Conservation (phyloP, 352 stramenopile species). For the Globisporangium takayamanum region DNA sequence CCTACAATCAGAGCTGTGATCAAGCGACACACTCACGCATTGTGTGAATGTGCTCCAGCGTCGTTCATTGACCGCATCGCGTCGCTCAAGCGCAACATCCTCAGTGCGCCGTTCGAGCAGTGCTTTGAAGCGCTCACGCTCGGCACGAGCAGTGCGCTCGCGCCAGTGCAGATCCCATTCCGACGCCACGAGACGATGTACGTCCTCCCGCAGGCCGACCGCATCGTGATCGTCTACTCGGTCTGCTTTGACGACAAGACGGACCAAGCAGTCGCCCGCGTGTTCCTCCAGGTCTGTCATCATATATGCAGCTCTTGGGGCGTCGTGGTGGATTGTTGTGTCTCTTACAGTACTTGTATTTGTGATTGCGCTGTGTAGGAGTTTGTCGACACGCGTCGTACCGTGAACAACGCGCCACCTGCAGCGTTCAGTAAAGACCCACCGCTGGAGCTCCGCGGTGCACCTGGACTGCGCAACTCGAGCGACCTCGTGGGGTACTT, state of each 20-base stretch:
- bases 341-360: not conserved
- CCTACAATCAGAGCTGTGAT: not conserved
- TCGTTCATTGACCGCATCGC: constrained; percentile 71
- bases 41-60: constrained; percentile 17
- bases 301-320: not conserved
- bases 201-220: constrained; percentile 77
- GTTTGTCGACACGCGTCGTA: constrained; percentile 89
- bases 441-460: constrained; percentile 77
- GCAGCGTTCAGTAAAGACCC: constrained; percentile 88
- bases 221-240: constrained; percentile 90
- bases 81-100: constrained; percentile 79
- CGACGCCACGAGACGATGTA: constrained; percentile 83
- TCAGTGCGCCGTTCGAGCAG: constrained; percentile 72
- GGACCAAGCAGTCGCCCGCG: constrained; percentile 84
- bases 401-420: constrained; percentile 92
- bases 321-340: not conserved
- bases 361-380: constrained; percentile 36
- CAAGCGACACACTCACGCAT: too few relatives aligned
- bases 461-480: constrained; percentile 51
- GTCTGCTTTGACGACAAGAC: constrained; percentile 93
- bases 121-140: constrained; percentile 74
- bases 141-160: constrained; percentile 47
- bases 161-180: constrained; percentile 79
- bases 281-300: constrained; percentile 76
- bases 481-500: constrained; percentile 86